Evolutionary conservation across 177 flowering plant species (phyloP).

Genomic region (Tripterygium wilfordii): DNA sequence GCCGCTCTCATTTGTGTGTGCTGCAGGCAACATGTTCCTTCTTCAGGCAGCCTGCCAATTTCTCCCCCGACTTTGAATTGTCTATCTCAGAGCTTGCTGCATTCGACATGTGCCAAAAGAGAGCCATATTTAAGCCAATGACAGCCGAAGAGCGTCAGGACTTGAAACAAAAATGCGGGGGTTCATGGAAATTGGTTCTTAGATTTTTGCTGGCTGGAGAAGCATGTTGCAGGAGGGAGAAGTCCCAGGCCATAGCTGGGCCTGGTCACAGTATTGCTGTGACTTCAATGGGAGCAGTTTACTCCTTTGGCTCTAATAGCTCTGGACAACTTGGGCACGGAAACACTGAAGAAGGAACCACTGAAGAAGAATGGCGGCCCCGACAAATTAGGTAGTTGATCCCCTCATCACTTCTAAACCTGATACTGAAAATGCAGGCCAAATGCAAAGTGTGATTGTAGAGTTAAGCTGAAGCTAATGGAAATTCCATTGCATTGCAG

Average conservation of each 20-base stretch:
- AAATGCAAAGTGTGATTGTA: constrained; percentile 6
- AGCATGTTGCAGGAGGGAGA: constrained; percentile 74
- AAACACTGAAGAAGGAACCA: too few relatives aligned
- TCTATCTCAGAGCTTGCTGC: constrained; percentile 92
- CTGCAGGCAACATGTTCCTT: constrained; percentile 86
- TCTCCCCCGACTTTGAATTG: constrained; percentile 68
- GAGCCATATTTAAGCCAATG: constrained; percentile 90
- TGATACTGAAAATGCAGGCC: constrained; percentile 2
- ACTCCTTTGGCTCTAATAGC: constrained; percentile 85
- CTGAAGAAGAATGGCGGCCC: constrained; percentile 73
- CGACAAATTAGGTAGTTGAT: constrained; percentile 65
- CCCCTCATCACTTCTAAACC: neutral
- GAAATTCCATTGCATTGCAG: constrained; percentile 40
- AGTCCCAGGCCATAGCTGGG: constrained; percentile 86
- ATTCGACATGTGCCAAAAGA: constrained; percentile 83
- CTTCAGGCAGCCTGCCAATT: constrained; percentile 86
- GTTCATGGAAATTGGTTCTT: constrained; percentile 91
- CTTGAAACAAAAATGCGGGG: constrained; percentile 74
- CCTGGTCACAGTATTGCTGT: constrained; percentile 94
- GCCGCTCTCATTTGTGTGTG: constrained; percentile 35
- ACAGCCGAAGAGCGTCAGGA: constrained; percentile 39
- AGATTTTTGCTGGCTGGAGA: constrained; percentile 88
- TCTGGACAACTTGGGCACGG: constrained; percentile 97
- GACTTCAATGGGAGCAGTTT: constrained; percentile 68
- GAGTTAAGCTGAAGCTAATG: too few relatives aligned